Base-by-base conservation (phyloP, 1,284 basidiomycete genomes). In the Mycena citricolor region DNA sequence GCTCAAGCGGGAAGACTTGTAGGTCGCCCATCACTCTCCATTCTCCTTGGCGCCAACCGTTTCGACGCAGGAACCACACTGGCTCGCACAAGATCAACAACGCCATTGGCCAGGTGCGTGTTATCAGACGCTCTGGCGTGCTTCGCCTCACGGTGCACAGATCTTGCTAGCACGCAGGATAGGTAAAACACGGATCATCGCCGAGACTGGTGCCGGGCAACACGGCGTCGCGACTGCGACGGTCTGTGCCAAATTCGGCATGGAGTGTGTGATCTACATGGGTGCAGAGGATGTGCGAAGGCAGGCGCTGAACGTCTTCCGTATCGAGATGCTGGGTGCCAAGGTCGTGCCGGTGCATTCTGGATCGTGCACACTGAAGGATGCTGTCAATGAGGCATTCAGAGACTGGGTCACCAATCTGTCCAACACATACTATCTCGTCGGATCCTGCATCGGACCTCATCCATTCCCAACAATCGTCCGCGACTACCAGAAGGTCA, bases 391-490 rank as follows among this genome's bases (percentile, higher is more conserved):
- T 69, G 94, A 97, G 57, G 93, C 94, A 3, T 81, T 97, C 78
- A 82, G 94, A 37, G 94, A 97, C 69, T 99, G 97, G 97, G 95
- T 98, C 16, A 94, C 94, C 32, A 95, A 98, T 66, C 79, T 99
- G 26, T 73, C 88, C 23, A 87, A 73, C 14, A 98, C 95, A 2
- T 94, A 99, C 70, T 99, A 98, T 72, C 81, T 97, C 53, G 91
- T 99, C 54, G 97, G 97, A 29, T 97, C 94, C 16, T 93, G 87
- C 24, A 97, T 99, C 56, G 97, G 97, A 6, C 97, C 97, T 13
- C 95, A 98, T 65, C 97, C 97, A 1, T 99, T 99, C 83, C 97
- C 97, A 1, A 97, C 94, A 24, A 91, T 99, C 49, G 95, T 99
- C 34, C 86, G 95, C 43, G 97, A 99, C 68, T 98, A 97, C 80